Evolutionary conservation across 2,329 filamentous ascomycete species (phyloP), one percentile per base, ranked within the genome.

Genomic region (Sporothrix luriei): DNA sequence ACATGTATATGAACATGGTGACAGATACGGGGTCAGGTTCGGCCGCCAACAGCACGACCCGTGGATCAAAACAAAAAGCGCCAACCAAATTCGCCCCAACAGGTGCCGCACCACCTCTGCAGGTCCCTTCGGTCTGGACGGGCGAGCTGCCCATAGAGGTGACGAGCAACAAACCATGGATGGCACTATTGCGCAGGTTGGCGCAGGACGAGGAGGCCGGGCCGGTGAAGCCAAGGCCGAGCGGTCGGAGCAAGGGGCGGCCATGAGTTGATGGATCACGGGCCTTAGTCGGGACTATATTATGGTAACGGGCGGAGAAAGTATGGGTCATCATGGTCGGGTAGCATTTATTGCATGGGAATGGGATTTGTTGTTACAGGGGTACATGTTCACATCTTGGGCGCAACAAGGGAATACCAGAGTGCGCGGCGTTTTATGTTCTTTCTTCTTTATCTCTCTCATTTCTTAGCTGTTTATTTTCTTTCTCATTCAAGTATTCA

Each of bases 81-180:
- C 38, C 38, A 26, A 21, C 57, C n/a, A 19, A 14, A 21, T n/a
- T 16, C 2, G n/a, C 2, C 61, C 6, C 43, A 16, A n/a, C 59
- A 21, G 40, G 14, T 7, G 10, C 54, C 7, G 57, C n/a, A 6
- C n/a, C 57, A 4, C 57, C 57, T 33, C 43, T 19, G 1, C 66
- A 49, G 40, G 51, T 29, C 5, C 68, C 70, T 4, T 84, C 40
- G 21, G 52, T 46, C 16, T 71, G 65, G 68, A 19, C 26, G 4
- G 65, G 61, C 14, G 66, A 70, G n/a, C 62, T 71, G 29, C 72
- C 72, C 2, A 14, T 51, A 14, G 67, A 70, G 4, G 68, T 70
- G 1, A 16, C 46, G 1, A 3, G 16, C 19, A 72, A 70, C 70
- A 46, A 66, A 38, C 40, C 19, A 10, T 72, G 71, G 72, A 54